Percentiles rank a stretch among this genome's conserved stretches.
Evolutionary conservation across 352 stramenopile genomes (phyloP).

Genomic region (Pythium monospermum): DNA sequence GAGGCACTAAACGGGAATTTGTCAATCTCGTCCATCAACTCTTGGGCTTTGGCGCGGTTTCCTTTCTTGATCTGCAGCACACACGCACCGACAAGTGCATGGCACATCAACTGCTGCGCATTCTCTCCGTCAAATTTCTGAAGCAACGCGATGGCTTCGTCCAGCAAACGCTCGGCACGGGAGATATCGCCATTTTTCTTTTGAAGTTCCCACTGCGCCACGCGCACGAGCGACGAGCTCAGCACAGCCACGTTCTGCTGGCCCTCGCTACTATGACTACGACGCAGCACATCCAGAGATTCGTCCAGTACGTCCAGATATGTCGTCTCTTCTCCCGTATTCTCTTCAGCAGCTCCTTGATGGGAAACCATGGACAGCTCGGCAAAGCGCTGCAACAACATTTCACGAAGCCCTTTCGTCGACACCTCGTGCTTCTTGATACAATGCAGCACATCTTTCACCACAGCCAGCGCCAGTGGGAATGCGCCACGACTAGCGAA

Average conservation of each 20-base stretch:
- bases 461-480: neutral
- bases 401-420: slow-evolving; percentile 2
- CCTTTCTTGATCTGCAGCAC: slow-evolving; percentile 48
- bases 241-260: slow-evolving; percentile 9
- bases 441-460: slow-evolving; percentile 11
- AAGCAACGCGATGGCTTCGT: slow-evolving; percentile 10
- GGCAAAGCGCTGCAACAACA: slow-evolving; percentile 12
- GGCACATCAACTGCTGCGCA: slow-evolving; percentile 29
- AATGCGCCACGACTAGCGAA: slow-evolving; percentile 2
- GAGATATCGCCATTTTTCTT: slow-evolving; percentile 2
- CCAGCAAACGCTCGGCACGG: slow-evolving; percentile 11
- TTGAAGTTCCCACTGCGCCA: slow-evolving; percentile 18
- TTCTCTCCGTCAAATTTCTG: slow-evolving; percentile 5
- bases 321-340: slow-evolving; percentile 8
- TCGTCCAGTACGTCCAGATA: slow-evolving; percentile 17
- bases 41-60: slow-evolving; percentile 24
- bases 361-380: slow-evolving; percentile 12
- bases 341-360: neutral
- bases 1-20: slow-evolving; percentile 22
- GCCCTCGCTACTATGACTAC: no score
- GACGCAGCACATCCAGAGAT: slow-evolving; percentile 5
- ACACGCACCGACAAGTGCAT: slow-evolving; percentile 49
- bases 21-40: slow-evolving; percentile 43
- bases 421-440: slow-evolving; percentile 8
- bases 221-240: slow-evolving; percentile 3